These are phyloP conservation scores for Spergularia marina DNA, from an alignment of 148 eudicot genomes.

Conservation along the genomic window DNA sequence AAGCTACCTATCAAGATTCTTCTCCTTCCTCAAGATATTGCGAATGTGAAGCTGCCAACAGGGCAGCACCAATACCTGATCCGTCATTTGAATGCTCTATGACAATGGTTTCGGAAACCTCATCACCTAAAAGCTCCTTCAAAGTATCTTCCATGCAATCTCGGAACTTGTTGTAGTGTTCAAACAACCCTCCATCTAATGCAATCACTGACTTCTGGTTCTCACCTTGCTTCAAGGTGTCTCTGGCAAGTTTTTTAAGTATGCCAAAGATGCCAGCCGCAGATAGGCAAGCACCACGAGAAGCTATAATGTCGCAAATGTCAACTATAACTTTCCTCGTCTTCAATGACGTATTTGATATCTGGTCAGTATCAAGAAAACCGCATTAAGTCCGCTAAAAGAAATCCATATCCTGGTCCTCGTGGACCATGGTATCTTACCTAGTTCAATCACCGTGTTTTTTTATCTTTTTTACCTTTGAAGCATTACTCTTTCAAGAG, in stretches of 20 bases:
- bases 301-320: conserved; percentile 65
- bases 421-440: neutral
- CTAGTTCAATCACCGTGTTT: neutral
- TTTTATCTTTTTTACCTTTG: neutral
- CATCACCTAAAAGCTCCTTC: conserved; percentile 70
- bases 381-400: neutral
- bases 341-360: conserved; percentile 69
- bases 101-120: conserved; percentile 47
- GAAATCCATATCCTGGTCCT: neutral
- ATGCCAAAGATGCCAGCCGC: conserved; percentile 93
- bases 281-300: conserved; percentile 84
- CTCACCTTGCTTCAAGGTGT: conserved; percentile 53
- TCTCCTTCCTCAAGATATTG: conserved; percentile 49
- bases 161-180: conserved; percentile 79
- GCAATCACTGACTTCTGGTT: conserved; percentile 69
- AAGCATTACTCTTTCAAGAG: too few relatives aligned
- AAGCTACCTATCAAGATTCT: conserved; percentile 1
- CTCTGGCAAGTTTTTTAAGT: conserved; percentile 71
- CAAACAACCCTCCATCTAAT: conserved; percentile 78
- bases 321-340: conserved; percentile 62
- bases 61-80: conserved; percentile 92
- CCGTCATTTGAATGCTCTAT: conserved; percentile 85
- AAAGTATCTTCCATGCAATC: conserved; percentile 63
- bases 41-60: conserved; percentile 91
- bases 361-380: conserved; percentile 34